Conservation (phyloP, 2,329 filamentous ascomycete species). For the Cladophialophora exuberans region DNA sequence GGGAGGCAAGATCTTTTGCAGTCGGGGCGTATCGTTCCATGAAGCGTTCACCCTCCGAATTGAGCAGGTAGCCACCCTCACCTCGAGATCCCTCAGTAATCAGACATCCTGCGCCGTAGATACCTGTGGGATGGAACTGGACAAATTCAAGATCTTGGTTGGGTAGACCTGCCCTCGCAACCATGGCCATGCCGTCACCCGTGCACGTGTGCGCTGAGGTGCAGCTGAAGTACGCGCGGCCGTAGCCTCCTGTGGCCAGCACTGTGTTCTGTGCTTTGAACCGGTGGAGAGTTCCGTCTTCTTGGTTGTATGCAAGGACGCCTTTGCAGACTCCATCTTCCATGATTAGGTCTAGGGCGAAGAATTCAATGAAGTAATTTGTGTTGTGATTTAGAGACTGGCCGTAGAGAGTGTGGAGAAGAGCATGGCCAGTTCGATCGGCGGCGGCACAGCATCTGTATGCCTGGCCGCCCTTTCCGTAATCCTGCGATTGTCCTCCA, state of each 20-base stretch:
- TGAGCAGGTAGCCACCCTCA: constrained; percentile 96
- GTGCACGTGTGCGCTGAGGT: constrained; percentile 98
- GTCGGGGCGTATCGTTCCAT: constrained; percentile 99
- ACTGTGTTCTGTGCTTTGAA: constrained; percentile 98
- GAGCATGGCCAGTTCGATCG: constrained; percentile 94
- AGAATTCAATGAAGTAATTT: constrained; percentile 99
- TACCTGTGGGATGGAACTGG: constrained; percentile 98
- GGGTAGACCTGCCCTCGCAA: constrained; percentile 92
- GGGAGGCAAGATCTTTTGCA: constrained; percentile 94
- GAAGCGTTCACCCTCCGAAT: constrained; percentile 97
- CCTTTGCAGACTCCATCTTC: constrained; percentile 91
- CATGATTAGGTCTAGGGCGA: too few relatives aligned
- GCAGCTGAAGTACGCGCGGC: constrained; percentile 96
- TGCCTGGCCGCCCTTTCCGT: constrained; percentile 93
- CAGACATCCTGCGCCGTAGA: constrained; percentile 96
- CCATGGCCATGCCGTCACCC: constrained; percentile 99
- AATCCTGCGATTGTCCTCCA: constrained; percentile 95
- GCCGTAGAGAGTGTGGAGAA: constrained; percentile 97
- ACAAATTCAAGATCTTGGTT: constrained; percentile 99
- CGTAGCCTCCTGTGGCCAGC: constrained; percentile 94
- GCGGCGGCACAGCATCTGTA: constrained; percentile 97
- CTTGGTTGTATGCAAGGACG: constrained; percentile 97
- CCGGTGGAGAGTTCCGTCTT: constrained; percentile 95
- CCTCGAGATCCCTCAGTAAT: constrained; percentile 98
- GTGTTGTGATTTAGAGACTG: constrained; percentile 97